Percentiles rank a stretch among this genome's conserved stretches.
Evolutionary conservation across 1,284 basidiomycete genomes (phyloP).

Genomic region (Malassezia cuniculi): DNA sequence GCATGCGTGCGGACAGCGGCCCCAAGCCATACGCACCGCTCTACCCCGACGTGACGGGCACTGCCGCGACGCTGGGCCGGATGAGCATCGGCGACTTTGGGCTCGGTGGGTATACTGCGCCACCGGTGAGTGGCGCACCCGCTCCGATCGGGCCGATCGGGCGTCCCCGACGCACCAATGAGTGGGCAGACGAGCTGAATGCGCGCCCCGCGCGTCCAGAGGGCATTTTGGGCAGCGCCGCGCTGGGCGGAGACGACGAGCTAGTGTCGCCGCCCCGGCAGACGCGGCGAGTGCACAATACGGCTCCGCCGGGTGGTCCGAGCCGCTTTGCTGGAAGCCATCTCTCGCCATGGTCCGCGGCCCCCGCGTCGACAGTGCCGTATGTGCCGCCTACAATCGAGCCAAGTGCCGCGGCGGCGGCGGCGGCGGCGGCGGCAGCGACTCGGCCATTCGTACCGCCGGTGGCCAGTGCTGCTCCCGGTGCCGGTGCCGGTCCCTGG

Average conservation of each 20-base stretch:
- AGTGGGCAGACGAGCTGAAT: conserved; percentile 16
- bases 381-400: conserved; percentile 12
- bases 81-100: neutral
- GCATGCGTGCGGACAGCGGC: too few species aligned
- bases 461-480: conserved; percentile 8
- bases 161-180: conserved; percentile 25
- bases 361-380: conserved; percentile 8
- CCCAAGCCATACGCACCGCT: neutral
- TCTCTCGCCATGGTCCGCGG: conserved; percentile 11
- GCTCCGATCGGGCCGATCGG: conserved; percentile 41
- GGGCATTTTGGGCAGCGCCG: conserved; percentile 41
- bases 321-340: conserved; percentile 18
- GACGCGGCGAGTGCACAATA: conserved; percentile 20
- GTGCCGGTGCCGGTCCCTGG: too few species aligned
- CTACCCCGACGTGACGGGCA: neutral
- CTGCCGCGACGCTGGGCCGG: neutral
- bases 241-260: conserved; percentile 43
- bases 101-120: too few species aligned
- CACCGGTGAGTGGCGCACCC: conserved; percentile 15
- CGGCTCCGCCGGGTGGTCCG: conserved; percentile 21
- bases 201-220: conserved; percentile 18
- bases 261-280: conserved; percentile 35
- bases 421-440: conserved; percentile 12
- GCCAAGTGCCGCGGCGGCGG: conserved; percentile 11
- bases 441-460: conserved; percentile 13